A percentile compares a stretch with the other conserved stretches of the same genome.
Conservation (phyloP, 2,329 filamentous ascomycete species). For the Paecilomyces formosus region DNA sequence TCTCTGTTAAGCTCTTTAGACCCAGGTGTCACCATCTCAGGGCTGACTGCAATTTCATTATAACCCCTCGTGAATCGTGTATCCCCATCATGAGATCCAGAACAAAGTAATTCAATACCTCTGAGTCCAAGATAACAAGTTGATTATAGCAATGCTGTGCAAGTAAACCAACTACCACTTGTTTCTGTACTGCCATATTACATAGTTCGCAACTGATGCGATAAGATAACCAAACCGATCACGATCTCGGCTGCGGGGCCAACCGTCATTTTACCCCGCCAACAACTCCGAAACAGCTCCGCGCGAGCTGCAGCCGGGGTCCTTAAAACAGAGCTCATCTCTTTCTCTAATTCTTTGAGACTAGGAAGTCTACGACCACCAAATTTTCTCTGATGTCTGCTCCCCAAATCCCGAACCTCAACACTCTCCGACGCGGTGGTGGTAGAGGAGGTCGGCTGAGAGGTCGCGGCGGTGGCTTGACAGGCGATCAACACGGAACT, state of each 20-base stretch:
- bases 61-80: too few species aligned
- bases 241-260: not conserved
- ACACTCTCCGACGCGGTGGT: conserved; percentile 48
- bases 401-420: conserved; percentile 71
- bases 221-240: not conserved
- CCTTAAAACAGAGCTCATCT: conserved; percentile 9
- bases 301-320: conserved; percentile 10
- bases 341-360: conserved; percentile 8
- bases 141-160: too few species aligned
- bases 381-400: conserved; percentile 52
- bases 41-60: too few species aligned
- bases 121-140: too few species aligned
- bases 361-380: not conserved
- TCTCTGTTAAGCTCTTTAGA: not conserved
- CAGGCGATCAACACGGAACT: conserved; percentile 15
- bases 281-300: conserved; percentile 2
- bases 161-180: not conserved
- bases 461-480: conserved; percentile 28
- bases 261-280: not conserved
- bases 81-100: too few species aligned
- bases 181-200: not conserved
- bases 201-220: not conserved
- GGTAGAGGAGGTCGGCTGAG: conserved; percentile 43
- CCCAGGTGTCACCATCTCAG: too few species aligned
- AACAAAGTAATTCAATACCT: too few species aligned